Percentiles rank a stretch among this genome's conserved stretches.
phyloP scores from a whole-genome alignment of 1,284 basidiomycete species.

The Puccinia polysora region DNA sequence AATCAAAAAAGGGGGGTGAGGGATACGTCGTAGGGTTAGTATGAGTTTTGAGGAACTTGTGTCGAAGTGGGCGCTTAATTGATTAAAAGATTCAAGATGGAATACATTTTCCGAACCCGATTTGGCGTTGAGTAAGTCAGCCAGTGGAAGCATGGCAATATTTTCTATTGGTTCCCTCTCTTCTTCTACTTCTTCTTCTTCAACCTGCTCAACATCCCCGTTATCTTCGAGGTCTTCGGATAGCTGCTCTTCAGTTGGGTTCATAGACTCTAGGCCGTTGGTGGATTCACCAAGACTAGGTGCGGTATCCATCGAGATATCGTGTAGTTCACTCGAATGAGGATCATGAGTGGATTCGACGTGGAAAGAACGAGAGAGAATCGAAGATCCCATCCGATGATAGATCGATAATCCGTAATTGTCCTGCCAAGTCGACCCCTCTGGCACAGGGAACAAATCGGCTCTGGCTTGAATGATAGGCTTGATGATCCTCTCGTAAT shows the following conservation, averaged over 20 bases:
- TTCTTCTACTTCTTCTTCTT: slow-evolving; percentile 36
- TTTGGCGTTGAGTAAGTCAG: slow-evolving; percentile 82
- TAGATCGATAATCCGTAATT: slow-evolving; percentile 71
- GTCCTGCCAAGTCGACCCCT: slow-evolving; percentile 52
- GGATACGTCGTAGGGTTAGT: not conserved
- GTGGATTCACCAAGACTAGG: slow-evolving; percentile 47
- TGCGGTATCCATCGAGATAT: slow-evolving; percentile 44
- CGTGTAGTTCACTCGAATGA: not conserved
- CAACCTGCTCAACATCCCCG: slow-evolving; percentile 52
- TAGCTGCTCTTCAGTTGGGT: slow-evolving; percentile 14
- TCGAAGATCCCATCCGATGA: slow-evolving; percentile 87
- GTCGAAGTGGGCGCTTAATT: not conserved
- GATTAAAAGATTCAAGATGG: no score
- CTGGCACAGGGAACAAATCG: slow-evolving; percentile 64
- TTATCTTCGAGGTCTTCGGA: slow-evolving; percentile 43
- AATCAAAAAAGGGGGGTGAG: not conserved
- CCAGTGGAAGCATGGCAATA: slow-evolving; percentile 92
- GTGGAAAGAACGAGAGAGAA: slow-evolving; percentile 82
- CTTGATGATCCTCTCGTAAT: slow-evolving; percentile 59
- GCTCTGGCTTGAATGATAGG: slow-evolving; percentile 61
- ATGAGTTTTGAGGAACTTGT: no score
- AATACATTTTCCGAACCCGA: slow-evolving; percentile 81
- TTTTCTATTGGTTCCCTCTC: slow-evolving; percentile 60
- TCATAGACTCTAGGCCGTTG: slow-evolving; percentile 8
- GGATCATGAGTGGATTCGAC: slow-evolving; percentile 62